Evolutionary conservation across 2,329 filamentous ascomycete genomes (phyloP), one percentile per base, ranked within the genome.

Genomic region (Zymoseptoria tritici): DNA sequence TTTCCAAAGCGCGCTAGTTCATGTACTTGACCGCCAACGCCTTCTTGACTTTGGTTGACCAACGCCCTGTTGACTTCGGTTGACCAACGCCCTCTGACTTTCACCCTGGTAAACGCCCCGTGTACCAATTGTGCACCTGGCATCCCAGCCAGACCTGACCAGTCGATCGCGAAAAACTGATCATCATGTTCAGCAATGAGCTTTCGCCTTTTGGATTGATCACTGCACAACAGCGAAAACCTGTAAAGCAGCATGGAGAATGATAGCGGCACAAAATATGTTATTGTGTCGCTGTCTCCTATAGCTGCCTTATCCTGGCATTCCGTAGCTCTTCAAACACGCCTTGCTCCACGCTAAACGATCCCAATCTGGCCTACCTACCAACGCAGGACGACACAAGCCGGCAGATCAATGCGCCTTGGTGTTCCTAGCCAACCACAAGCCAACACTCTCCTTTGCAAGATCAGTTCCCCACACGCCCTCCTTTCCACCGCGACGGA

Each of bases 391-490:
- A 24, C 22, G 22, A 24, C 4, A 24, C 22, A 4, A 16, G 16
- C 36, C 2, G n/a, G 6, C 16, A 13, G 36, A 13, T 46, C 36
- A 65, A 29, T 63, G 59, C 50, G 59, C 58, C 56, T 68, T 68
- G 19, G 60, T 55, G 52, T 63, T 66, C 52, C 66, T 66, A 22
- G 70, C 70, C 22, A 86, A 76, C 79, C 83, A 84, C 64, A 86
- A 76, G 24, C 82, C 80, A 54, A 86, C 84, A 52, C 82, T 83
- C 72, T 87, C 84, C 66, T 77, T 80, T 3, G 86, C 86, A 59
- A 83, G 78, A 53, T 82, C 77, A 56, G 79, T 83, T 49, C 82
- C 83, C 86, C 86, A 89, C 29, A 85, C 81, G 49, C 85, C 79
- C n/a, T 81, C 80, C 16, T 76, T 69, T 4, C 86, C 86, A 49